Conservation (phyloP, 148 eudicot genomes). For the Nepenthes mirabilis region DNA sequence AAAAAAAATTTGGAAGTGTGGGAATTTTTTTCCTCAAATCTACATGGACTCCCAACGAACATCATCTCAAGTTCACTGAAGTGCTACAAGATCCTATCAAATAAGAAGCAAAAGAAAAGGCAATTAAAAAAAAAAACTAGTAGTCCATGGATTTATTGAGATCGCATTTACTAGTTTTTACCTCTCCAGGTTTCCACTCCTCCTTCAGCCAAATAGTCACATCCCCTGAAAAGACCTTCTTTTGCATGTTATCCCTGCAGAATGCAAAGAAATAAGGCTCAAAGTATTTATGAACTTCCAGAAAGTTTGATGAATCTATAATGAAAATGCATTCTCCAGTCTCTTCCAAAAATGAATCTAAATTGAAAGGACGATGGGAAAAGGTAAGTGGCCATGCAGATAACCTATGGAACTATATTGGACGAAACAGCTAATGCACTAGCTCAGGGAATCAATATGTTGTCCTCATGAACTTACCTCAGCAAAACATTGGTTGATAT, state of each 20-base stretch:
- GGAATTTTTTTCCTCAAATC: too few species aligned
- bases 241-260: constrained; percentile 30
- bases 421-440: background rate
- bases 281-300: background rate
- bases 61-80: too few species aligned
- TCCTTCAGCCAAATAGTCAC: constrained; percentile 58
- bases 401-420: background rate
- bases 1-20: too few species aligned
- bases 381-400: background rate
- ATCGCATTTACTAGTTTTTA: constrained; percentile 6
- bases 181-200: constrained; percentile 76
- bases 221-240: constrained; percentile 22
- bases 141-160: background rate
- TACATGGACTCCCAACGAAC: background rate
- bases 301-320: background rate
- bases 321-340: background rate
- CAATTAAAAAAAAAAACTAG: too few species aligned
- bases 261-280: constrained; percentile 1
- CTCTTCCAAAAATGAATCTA: background rate
- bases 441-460: background rate
- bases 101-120: background rate
- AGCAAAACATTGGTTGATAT: constrained; percentile 8
- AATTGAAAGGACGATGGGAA: background rate
- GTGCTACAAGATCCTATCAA: too few species aligned
- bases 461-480: constrained; percentile 19